Conservation (phyloP, 2,329 filamentous ascomycete genomes). For the Claviceps monticola region DNA sequence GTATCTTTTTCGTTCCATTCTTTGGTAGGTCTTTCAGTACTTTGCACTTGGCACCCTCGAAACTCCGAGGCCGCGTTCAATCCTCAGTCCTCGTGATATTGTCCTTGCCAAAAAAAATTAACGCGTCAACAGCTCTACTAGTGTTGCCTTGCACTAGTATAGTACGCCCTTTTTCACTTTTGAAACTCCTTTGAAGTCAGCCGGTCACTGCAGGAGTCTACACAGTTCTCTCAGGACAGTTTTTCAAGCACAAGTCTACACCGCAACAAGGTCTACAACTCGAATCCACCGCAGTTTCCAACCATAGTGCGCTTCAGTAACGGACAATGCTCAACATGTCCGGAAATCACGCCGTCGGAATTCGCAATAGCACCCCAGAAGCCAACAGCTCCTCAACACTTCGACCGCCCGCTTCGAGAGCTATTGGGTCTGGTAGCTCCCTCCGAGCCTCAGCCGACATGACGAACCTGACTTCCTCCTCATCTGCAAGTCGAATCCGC, state of each 20-base stretch:
- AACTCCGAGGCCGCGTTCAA: neutral
- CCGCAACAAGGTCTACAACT: neutral
- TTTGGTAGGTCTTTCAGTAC: conserved; percentile 12
- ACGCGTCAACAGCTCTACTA: conserved; percentile 1
- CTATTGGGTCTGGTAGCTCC: conserved; percentile 66
- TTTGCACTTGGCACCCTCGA: neutral
- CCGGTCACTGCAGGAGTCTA: conserved; percentile 65
- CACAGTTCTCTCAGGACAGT: conserved; percentile 16
- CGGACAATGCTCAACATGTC: conserved; percentile 46
- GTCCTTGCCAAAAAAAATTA: neutral
- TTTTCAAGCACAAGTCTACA: conserved; percentile 2
- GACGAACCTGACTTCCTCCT: conserved; percentile 59
- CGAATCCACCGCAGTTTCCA: neutral
- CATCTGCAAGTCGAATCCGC: conserved; percentile 66
- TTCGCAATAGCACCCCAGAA: conserved; percentile 96
- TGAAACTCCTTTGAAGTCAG: conserved; percentile 63
- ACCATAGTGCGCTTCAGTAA: neutral
- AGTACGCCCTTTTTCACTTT: neutral
- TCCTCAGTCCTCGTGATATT: neutral
- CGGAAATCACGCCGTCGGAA: conserved; percentile 57
- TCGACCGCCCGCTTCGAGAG: conserved; percentile 67
- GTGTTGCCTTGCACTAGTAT: conserved; percentile 10
- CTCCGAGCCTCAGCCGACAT: conserved; percentile 94
- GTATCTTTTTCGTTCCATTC: conserved; percentile 3
- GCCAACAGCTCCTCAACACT: conserved; percentile 69